Percentiles rank a stretch among this genome's conserved stretches.
Evolutionary conservation across 352 stramenopile species (phyloP).

Genomic region (Globisporangium megalacanthum): DNA sequence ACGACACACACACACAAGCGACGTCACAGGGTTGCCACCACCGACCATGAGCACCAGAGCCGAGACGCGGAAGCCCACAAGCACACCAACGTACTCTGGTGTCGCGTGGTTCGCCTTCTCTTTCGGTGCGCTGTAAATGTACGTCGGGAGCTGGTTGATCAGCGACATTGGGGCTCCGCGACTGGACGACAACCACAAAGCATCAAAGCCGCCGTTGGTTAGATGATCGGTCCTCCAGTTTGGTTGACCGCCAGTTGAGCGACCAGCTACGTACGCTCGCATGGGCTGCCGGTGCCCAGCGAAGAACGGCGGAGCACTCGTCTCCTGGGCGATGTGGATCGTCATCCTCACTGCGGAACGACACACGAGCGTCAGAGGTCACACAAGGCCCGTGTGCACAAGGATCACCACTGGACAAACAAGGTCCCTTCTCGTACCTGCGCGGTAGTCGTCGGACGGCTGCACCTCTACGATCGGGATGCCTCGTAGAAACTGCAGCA

Average conservation of each 20-base stretch:
- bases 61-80: not conserved
- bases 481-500: constrained; percentile 14
- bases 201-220: not conserved
- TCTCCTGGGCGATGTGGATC: constrained; percentile 27
- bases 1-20: not conserved
- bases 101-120: constrained; percentile 29
- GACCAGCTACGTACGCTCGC: constrained; percentile 16
- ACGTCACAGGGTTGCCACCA: not conserved
- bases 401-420: constrained; percentile 1
- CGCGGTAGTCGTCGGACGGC: constrained; percentile 26
- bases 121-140: constrained; percentile 61
- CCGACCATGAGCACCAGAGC: too few species aligned
- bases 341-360: constrained; percentile 46
- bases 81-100: constrained; percentile 43
- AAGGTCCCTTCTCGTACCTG: constrained; percentile 17
- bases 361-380: not conserved
- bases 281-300: constrained; percentile 23
- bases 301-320: constrained; percentile 13
- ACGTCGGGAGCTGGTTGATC: constrained; percentile 79
- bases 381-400: not conserved
- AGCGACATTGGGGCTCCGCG: constrained; percentile 52
- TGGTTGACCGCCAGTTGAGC: not conserved
- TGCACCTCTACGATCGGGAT: constrained; percentile 25
- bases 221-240: not conserved
- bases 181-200: constrained; percentile 17